A percentile compares a stretch with the other conserved stretches of the same genome.
Conservation (phyloP, 768 basidiomycete species). For the Tylopilus rubrobrunneus region DNA sequence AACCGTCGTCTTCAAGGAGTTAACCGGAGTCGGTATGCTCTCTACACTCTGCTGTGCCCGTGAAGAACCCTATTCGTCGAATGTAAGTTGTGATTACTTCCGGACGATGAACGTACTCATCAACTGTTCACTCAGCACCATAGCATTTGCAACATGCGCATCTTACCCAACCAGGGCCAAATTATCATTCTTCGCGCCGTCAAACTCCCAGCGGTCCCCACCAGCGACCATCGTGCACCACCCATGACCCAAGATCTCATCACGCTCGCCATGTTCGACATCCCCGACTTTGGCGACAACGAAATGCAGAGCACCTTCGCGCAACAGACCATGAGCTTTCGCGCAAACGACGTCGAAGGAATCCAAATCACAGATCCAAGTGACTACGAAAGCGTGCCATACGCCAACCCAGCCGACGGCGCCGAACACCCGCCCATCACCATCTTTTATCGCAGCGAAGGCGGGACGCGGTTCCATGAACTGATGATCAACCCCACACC, state of each 20-base stretch:
- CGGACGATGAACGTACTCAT: constrained; percentile 3
- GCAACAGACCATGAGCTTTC: constrained; percentile 28
- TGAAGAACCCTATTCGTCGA: constrained; percentile 24
- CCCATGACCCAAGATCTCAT: constrained; percentile 25
- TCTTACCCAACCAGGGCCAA: constrained; percentile 48
- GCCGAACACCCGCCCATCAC: constrained; percentile 30
- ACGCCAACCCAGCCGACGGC: constrained; percentile 16
- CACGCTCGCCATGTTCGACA: constrained; percentile 29
- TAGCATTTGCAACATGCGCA: constrained; percentile 48
- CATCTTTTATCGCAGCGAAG: constrained; percentile 31
- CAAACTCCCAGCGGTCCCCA: constrained; percentile 13
- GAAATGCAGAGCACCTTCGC: constrained; percentile 25
- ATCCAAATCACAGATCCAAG: constrained; percentile 32
- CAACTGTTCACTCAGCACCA: constrained; percentile 35
- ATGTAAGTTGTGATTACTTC: constrained; percentile 15
- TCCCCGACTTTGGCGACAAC: constrained; percentile 29
- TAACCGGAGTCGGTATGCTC: constrained; percentile 31
- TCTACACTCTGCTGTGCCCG: constrained; percentile 40
- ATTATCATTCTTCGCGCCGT: constrained; percentile 50
- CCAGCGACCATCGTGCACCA: constrained; percentile 8
- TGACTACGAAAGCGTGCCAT: constrained; percentile 18
- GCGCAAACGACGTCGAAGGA: constrained; percentile 31
- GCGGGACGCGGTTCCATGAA: constrained; percentile 27
- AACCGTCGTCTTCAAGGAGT: constrained; percentile 41
- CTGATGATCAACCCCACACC: constrained; percentile 27